Evolutionary conservation across 306 rosid genomes (phyloP).

Genomic region (Ormosia semicastrata): DNA sequence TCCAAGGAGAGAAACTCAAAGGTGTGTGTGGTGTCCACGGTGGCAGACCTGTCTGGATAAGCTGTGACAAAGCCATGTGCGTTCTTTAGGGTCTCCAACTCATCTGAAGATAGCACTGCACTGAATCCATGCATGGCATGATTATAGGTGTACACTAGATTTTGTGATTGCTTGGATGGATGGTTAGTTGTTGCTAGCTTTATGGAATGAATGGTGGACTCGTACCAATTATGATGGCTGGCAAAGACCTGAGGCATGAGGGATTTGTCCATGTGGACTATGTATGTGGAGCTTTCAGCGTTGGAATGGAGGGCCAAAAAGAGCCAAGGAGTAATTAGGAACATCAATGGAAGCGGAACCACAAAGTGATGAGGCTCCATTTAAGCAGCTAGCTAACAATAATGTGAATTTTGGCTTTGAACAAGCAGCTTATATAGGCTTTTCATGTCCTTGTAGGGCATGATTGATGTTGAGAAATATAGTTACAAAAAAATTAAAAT

Average conservation of each 20-base stretch:
- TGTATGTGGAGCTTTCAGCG: constrained; percentile 29
- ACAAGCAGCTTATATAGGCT: constrained; percentile 8
- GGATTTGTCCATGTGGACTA: constrained; percentile 47
- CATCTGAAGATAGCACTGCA: constrained; percentile 32
- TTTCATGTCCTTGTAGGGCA: neutral
- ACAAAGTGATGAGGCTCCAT: constrained; percentile 23
- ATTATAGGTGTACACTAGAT: constrained; percentile 23
- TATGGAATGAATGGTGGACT: constrained; percentile 30
- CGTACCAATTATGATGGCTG: constrained; percentile 33
- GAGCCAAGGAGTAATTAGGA: constrained; percentile 10
- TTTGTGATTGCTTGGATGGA: neutral
- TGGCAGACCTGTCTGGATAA: constrained; percentile 24
- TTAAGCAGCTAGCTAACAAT: neutral
- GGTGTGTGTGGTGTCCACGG: constrained; percentile 43
- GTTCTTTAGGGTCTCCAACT: constrained; percentile 17
- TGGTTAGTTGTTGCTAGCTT: neutral
- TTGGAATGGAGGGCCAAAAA: neutral
- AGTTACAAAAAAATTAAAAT: neutral
- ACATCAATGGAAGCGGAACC: constrained; percentile 13
- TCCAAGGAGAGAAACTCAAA: constrained; percentile 36
- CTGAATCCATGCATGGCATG: constrained; percentile 43
- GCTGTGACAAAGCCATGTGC: constrained; percentile 35
- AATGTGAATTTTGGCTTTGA: neutral
- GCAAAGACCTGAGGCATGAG: constrained; percentile 36
- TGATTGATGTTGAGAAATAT: neutral